A percentile compares a stretch with the other conserved stretches of the same genome.
phyloP scores from a whole-genome alignment of 768 basidiomycete species.

The Amyloporia xantha region DNA sequence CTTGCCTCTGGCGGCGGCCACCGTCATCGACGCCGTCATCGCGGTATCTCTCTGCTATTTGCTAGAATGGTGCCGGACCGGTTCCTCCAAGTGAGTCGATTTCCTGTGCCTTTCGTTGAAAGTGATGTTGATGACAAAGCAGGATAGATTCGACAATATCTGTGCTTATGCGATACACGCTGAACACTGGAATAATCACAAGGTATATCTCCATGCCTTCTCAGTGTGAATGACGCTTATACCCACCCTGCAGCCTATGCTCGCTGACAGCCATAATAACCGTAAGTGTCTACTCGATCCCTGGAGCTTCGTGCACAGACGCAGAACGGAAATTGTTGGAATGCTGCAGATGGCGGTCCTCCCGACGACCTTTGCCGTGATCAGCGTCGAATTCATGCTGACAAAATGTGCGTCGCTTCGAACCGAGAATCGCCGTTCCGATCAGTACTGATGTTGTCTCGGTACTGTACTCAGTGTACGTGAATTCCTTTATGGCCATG shows the following conservation, averaged over 20 bases:
- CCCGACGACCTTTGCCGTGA: slow-evolving; percentile 12
- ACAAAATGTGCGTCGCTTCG: slow-evolving; percentile 17
- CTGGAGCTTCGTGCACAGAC: no score
- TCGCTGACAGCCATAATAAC: slow-evolving; percentile 10
- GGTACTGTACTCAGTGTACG: slow-evolving; percentile 9
- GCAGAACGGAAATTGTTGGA: background rate
- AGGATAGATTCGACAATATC: slow-evolving; percentile 12
- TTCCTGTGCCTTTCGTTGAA: background rate
- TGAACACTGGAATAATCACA: slow-evolving; percentile 16
- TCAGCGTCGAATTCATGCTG: slow-evolving; percentile 14
- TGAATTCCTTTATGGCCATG: slow-evolving; percentile 19
- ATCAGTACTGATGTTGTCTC: background rate
- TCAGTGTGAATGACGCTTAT: background rate
- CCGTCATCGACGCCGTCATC: slow-evolving; percentile 12
- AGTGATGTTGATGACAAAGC: background rate
- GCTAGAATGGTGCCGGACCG: slow-evolving; percentile 11
- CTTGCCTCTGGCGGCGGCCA: slow-evolving; percentile 9
- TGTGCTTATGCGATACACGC: slow-evolving; percentile 14
- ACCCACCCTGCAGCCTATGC: slow-evolving; percentile 11
- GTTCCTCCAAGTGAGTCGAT: slow-evolving; percentile 6
- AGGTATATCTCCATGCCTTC: slow-evolving; percentile 4
- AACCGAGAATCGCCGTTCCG: no score
- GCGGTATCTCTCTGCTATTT: slow-evolving; percentile 16
- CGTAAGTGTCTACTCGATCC: slow-evolving; percentile 4
- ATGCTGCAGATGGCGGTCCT: slow-evolving; percentile 12